Evolutionary conservation across 2,329 filamentous ascomycete genomes (phyloP).

Genomic region (Phyllosticta citribraziliensis): DNA sequence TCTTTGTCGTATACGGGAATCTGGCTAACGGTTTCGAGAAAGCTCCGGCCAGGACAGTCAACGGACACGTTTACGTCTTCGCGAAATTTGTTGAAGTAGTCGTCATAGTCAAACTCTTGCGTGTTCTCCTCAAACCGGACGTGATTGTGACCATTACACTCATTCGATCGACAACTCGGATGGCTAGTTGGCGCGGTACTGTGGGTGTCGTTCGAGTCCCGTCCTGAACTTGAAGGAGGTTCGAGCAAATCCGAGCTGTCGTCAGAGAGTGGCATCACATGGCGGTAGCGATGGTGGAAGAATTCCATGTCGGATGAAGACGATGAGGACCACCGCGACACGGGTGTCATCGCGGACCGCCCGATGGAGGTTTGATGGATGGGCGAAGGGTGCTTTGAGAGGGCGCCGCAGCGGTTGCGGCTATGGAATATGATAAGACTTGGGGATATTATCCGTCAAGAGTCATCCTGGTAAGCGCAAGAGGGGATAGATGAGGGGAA

Average conservation of each 20-base stretch:
- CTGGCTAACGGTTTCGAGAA: conserved; percentile 13
- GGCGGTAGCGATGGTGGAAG: neutral
- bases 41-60: neutral
- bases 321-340: neutral
- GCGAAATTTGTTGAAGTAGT: conserved; percentile 26
- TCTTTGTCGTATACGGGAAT: conserved; percentile 49
- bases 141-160: neutral
- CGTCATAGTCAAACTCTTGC: conserved; percentile 17
- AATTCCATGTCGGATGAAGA: neutral
- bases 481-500: neutral
- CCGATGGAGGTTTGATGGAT: neutral
- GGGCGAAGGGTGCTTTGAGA: neutral
- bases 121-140: conserved; percentile 1
- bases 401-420: neutral
- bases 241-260: neutral
- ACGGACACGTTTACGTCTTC: conserved; percentile 16
- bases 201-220: conserved; percentile 1
- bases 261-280: neutral
- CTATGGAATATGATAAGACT: neutral
- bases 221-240: neutral
- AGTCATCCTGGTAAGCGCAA: neutral
- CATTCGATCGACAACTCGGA: conserved; percentile 2
- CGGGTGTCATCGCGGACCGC: neutral
- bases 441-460: neutral
- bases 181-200: conserved; percentile 1